Evolutionary conservation across 192 early-diverging fungal species (phyloP), one percentile per base, ranked within the genome.

Genomic region (Tieghemiomyces parasiticus): DNA sequence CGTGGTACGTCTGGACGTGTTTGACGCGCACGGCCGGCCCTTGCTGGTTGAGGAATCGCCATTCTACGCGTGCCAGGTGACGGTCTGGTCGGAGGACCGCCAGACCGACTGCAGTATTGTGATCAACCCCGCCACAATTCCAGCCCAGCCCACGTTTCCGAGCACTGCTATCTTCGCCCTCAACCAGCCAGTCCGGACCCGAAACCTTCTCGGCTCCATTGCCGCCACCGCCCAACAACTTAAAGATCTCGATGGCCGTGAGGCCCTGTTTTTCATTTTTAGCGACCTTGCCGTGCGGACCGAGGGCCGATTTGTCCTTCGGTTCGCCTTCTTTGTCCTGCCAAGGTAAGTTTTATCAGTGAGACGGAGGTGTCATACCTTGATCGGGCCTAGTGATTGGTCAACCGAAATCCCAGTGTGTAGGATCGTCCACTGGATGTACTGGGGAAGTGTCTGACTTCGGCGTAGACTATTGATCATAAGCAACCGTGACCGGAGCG

Each of bases 211-310:
- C 19, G 85, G 87, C 30, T 81, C 78, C 14, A 73, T 73, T 1
- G 79, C 81, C 2, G 73, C 84, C 1, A 81, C 81, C 6, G 82
- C 83, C 1, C 78, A 81, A 56, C 63, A 80, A 33, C 70, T 89
- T 19, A 79, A 74, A 55, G 79, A 87, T 67, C 48, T 79, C 24
- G 64, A 83, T 56, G 81, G 81, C 61, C 66, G 81, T 22, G 65
- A 74, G 42, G 81, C 78, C 19, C 76, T 85, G 20, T 89, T 83
- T 46, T 89, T 89, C 63, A 75, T 89, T 35, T 89, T 89, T 67
- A 82, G 83, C 52, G 87, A 89, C 61, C 64, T 89, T 29, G 82
- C 81, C n/a, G 81, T 89, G n/a, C 67, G 85, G 29, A 85, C 80
- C 2, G 87, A 89, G 70, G 87, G 87, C 9, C 66, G 60, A 14